These are phyloP conservation scores for Tulasnella sp. DNA, from an alignment of 768 basidiomycete species.

Conservation along the genomic window DNA sequence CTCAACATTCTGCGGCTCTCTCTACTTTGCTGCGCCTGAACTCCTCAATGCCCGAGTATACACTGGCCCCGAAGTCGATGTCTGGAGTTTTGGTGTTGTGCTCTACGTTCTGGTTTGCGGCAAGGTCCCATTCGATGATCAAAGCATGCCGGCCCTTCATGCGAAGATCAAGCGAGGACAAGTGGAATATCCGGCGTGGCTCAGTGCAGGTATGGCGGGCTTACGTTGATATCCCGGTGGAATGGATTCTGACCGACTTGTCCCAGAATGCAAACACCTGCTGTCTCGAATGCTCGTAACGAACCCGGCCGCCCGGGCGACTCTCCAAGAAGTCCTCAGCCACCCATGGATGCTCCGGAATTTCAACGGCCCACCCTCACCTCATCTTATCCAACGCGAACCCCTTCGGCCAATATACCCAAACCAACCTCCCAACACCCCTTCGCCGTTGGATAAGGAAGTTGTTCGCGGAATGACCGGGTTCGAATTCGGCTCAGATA, in stretches of 20 bases:
- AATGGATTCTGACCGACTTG: background rate
- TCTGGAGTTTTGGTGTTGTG: slow-evolving; percentile 99
- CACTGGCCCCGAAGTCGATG: slow-evolving; percentile 95
- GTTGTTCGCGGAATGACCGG: slow-evolving; percentile 91
- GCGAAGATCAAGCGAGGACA: slow-evolving; percentile 98
- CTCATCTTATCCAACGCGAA: slow-evolving; percentile 83
- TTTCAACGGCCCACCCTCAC: slow-evolving; percentile 70
- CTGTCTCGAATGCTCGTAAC: slow-evolving; percentile 95
- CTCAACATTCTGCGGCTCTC: slow-evolving; percentile 92
- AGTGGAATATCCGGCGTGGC: slow-evolving; percentile 96
- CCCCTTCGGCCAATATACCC: slow-evolving; percentile 55
- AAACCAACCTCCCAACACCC: slow-evolving; percentile 17
- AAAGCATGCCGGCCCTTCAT: slow-evolving; percentile 97
- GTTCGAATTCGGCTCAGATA: slow-evolving; percentile 90
- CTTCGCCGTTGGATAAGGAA: slow-evolving; percentile 80
- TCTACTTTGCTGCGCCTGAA: slow-evolving; percentile 98
- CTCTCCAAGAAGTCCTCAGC: slow-evolving; percentile 74
- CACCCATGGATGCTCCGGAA: slow-evolving; percentile 95
- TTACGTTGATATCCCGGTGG: background rate
- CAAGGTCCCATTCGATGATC: slow-evolving; percentile 98
- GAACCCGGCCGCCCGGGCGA: slow-evolving; percentile 77
- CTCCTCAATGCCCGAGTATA: slow-evolving; percentile 95
- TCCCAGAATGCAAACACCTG: slow-evolving; percentile 88
- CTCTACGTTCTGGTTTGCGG: slow-evolving; percentile 97
- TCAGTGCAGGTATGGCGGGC: slow-evolving; percentile 68